phyloP scores from a whole-genome alignment of 148 eudicot genomes.

The Simmondsia chinensis region DNA sequence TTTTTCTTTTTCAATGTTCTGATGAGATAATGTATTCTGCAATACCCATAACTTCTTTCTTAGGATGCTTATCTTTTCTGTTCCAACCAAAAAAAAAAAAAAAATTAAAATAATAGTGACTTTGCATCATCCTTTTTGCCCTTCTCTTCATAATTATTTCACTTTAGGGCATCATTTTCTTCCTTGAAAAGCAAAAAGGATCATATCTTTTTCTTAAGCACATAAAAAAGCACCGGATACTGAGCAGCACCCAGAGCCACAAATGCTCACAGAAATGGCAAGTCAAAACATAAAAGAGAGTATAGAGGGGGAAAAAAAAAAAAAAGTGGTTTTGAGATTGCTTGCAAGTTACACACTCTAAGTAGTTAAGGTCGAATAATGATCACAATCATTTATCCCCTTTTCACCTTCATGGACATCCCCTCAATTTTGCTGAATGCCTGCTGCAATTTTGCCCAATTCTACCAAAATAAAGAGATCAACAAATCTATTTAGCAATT shows the following conservation, averaged over 20 bases:
- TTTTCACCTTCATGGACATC: conserved; percentile 1
- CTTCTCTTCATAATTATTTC: conserved; percentile 5
- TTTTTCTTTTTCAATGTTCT: not conserved
- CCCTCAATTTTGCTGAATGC: not conserved
- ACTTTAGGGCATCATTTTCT: conserved; percentile 6
- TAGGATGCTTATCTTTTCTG: conserved; percentile 16
- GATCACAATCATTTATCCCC: not conserved
- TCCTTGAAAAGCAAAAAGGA: conserved; percentile 1
- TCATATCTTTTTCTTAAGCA: conserved; percentile 5
- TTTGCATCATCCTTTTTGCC: no score
- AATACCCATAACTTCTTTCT: conserved; percentile 1
- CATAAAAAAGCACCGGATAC: conserved; percentile 17
- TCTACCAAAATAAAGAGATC: not conserved
- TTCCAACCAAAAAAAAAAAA: no score
- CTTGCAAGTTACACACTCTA: conserved; percentile 17
- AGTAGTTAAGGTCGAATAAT: not conserved
- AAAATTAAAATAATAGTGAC: no score
- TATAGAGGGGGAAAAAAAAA: not conserved
- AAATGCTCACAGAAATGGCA: not conserved
- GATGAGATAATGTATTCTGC: conserved; percentile 5
- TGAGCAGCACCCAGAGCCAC: not conserved
- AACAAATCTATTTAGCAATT: not conserved
- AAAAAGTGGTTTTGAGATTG: conserved; percentile 12
- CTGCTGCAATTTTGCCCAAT: not conserved
- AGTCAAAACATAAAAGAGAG: not conserved